Evolutionary conservation across 2,329 filamentous ascomycete species (phyloP), one percentile per base, ranked within the genome.

Genomic region (Pseudogymnoascus pannorum): DNA sequence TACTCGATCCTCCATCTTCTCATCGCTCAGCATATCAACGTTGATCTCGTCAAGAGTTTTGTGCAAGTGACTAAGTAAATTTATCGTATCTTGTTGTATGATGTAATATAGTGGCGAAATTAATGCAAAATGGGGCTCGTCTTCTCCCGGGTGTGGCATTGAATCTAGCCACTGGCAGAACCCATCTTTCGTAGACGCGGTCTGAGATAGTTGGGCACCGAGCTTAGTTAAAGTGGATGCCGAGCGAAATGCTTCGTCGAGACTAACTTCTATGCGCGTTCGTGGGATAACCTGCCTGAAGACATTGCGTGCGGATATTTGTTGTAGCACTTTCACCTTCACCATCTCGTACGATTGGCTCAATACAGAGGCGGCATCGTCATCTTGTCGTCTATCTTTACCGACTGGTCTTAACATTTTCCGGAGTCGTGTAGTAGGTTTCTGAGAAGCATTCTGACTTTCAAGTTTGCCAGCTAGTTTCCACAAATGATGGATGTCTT

Each of bases 1-100:
- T n/a, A 72, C 22, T n/a, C 69, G 63, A 20, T 68, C 68, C 60
- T 72, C 69, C 61, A 72, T 66, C n/a, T 57, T 67, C 8, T 57
- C 58, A 29, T 72, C 70, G 31, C 72, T 65, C 1, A 69, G 51
- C 31, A 71, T 65, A 5, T 66, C 63, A 3, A 58, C 59, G 18
- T 68, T 69, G 8, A 72, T 65, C 38, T 67, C 64, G 33, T 68
- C 64, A 16, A 72, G 58, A 33, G 66, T 60, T n/a, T 59, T 64
- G 26, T 65, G 57, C 42, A 72, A 62, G 8, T 66, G 60, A 31
- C 62, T 61, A 18, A 72, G 61, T 5, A 72, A 61, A 5, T 66
- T 63, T 14, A 62, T 61, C 12, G 66, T 66, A 62, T 72, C 69
- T 20, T 61, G 62, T 3, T 62, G 24, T 16, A 70, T 66, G 36